Evolutionary conservation across 2,329 filamentous ascomycete species (phyloP).

Genomic region (Xylaria sp.): DNA sequence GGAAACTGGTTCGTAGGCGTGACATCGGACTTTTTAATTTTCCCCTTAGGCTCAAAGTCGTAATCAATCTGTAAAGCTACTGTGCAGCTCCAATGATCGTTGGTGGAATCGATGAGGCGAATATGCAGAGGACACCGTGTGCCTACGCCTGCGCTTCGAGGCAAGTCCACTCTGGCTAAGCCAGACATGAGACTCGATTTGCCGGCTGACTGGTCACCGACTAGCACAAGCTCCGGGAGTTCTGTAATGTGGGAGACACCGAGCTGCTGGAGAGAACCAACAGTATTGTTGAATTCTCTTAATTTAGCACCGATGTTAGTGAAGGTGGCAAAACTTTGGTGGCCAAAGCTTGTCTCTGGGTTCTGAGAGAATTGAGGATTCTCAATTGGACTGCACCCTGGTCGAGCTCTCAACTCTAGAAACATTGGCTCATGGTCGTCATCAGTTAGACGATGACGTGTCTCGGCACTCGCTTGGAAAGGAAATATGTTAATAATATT

Average conservation of each 20-base stretch:
- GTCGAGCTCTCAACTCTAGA: constrained; percentile 42
- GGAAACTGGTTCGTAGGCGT: constrained; percentile 67
- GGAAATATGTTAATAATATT: constrained; percentile 18
- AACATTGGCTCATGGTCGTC: constrained; percentile 46
- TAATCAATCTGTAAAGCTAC: constrained; percentile 76
- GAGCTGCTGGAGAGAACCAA: constrained; percentile 75
- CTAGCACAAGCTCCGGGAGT: constrained; percentile 82
- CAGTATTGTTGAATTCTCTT: constrained; percentile 72
- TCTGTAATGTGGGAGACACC: constrained; percentile 77
- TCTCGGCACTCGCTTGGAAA: constrained; percentile 45
- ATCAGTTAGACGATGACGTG: constrained; percentile 41
- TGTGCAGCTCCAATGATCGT: constrained; percentile 72
- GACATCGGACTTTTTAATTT: constrained; percentile 60
- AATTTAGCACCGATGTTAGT: constrained; percentile 70
- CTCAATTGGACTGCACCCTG: constrained; percentile 20
- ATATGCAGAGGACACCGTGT: constrained; percentile 87
- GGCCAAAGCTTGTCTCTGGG: constrained; percentile 46
- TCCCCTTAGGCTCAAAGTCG: constrained; percentile 58
- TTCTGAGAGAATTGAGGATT: constrained; percentile 44
- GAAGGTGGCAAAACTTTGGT: constrained; percentile 54
- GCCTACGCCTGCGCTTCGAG: constrained; percentile 65
- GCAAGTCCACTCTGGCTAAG: constrained; percentile 68
- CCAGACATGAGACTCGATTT: constrained; percentile 72
- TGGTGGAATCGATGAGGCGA: constrained; percentile 68
- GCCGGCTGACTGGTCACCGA: constrained; percentile 87